Evolutionary conservation across 2,329 filamentous ascomycete genomes (phyloP), one percentile per base, ranked within the genome.

Genomic region (Pseudocercospora ulei): DNA sequence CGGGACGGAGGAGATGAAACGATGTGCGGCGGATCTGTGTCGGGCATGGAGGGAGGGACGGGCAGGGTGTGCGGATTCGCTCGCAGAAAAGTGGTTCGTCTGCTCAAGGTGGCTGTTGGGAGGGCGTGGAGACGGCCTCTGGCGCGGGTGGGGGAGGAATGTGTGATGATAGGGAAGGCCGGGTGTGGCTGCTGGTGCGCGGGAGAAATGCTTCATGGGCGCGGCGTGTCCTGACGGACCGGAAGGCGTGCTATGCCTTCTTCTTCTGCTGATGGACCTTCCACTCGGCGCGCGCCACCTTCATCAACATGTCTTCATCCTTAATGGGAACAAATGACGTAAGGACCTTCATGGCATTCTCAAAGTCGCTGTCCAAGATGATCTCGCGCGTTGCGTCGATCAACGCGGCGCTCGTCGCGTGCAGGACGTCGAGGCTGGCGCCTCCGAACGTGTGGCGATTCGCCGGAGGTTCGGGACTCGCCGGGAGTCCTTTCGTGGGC

Each of bases 291-390:
- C 80, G 80, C 16, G 85, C 78, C 42, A 95, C 84, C 54, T 79
- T 80, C 84, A 98, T 93, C 54, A 98, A 71, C 41, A 93, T 64
- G 59, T 96, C 86, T 57, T 94, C 85, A 55, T 98, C 88, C 62
- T 85, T 85, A 59, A 98, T 80, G 12, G 88, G 86, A 28, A 96
- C 80, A 77, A 84, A 94, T 40, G 82, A 86, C 18, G 90, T 96
- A 47, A 98, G 69, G 5, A 87, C 82, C 66, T 95, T 96, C 90
- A 98, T 98, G 30, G 82, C 82, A 56, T 92, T 93, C 61, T 98
- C 90, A 61, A 96, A 98, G 59, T 98, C 90, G 11, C 83, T 85
- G 54, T 92, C 86, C 4, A 95, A 68, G 19, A 98, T 70, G 35
- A 93, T 84, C 46, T 94, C 84, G 23, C 84, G 73, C 50, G 90